Evolutionary conservation across 2,329 filamentous ascomycete species (phyloP).

Genomic region (Colletotrichum sp.): DNA sequence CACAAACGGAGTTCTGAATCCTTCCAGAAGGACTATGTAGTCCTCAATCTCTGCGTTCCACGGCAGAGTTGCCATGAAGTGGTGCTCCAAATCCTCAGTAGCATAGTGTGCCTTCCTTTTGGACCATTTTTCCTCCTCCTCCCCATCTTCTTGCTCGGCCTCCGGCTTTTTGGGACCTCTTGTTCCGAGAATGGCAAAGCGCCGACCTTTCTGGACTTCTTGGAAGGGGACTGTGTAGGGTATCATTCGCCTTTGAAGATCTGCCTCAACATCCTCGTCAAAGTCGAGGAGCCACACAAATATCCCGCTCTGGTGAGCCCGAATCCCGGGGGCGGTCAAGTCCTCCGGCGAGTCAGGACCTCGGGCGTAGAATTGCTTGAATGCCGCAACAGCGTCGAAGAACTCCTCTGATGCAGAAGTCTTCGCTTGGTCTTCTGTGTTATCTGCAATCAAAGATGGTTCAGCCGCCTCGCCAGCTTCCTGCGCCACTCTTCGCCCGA

Average conservation of each 20-base stretch:
- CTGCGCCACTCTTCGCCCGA: background rate
- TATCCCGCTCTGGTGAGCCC: background rate
- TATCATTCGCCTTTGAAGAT: background rate
- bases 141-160: background rate
- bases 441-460: no score
- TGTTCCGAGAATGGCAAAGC: background rate
- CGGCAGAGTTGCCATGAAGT: background rate
- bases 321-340: background rate
- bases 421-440: background rate
- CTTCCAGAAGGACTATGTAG: conserved; percentile 35
- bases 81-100: background rate
- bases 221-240: background rate
- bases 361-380: background rate
- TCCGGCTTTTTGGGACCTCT: background rate
- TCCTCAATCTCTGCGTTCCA: conserved; percentile 24
- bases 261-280: background rate
- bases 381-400: background rate
- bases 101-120: background rate
- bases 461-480: background rate
- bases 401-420: background rate
- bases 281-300: conserved; percentile 8
- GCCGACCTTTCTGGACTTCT: conserved; percentile 1
- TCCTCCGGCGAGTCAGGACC: background rate
- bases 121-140: background rate
- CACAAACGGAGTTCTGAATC: conserved; percentile 36